Evolutionary conservation across 441 rosid species (phyloP), one percentile per base, ranked within the genome.

Genomic region (Euphorbia schlechtendalii): DNA sequence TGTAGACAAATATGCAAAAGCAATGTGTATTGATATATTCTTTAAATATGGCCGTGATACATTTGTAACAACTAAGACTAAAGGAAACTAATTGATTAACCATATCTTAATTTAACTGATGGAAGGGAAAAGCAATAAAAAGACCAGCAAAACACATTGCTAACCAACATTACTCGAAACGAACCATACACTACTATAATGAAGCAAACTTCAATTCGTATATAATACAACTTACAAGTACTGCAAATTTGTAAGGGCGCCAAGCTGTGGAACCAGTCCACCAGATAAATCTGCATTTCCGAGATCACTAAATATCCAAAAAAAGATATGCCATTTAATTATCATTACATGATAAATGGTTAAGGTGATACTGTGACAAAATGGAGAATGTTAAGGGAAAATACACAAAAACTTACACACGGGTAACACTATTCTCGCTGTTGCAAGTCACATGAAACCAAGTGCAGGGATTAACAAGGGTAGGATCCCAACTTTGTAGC

Each of bases 231-330:
- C 96, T 82, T 78, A 92, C 98, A 92, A 78, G 81, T 92, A 89
- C 70, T 92, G 96, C 77, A 92, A 84, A 80, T 81, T 85, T 34
- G 78, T 14, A 61, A 92, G 93, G 69, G 59, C 80, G 5, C 98
- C 98, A 54, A 92, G 96, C 73, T 85, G 94, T 51, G 85, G 58
- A 63, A 89, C 96, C 57, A 92, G 82, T 76, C 71, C 83, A 68
- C 98, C 98, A 56, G 98, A 82, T 34, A 92, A 69, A 82, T 86
- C 77, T 11, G 98, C 98, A 78, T 88, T 88, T 74, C 96, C 96
- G 68, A 92, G 98, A 73, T 92, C 98, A 65, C 98, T 92, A 69
- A 69, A n/a, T 11, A 41, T 2, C 61, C 66, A 51, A 78, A 55
- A 70, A 28, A 60, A 20, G n/a, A n/a, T n/a, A n/a, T n/a, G n/a